Percentiles rank a stretch among this genome's conserved stretches.
Conservation (phyloP, 345 rosid species). For the Boechera divaricarpa region DNA sequence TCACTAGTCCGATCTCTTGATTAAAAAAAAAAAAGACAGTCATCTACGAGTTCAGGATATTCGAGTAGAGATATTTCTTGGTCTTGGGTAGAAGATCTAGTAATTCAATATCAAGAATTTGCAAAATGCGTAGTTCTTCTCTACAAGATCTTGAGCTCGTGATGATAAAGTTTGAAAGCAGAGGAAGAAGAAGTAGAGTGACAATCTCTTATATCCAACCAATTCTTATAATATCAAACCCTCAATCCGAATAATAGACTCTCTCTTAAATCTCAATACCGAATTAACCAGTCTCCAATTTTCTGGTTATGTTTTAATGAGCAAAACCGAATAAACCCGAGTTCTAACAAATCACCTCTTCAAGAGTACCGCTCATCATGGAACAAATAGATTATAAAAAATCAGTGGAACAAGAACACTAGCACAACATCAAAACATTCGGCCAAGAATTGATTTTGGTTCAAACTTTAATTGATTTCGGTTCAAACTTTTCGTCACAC, state of each 20-base stretch:
- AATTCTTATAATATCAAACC: neutral
- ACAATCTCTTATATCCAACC: neutral
- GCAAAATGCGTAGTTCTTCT: neutral
- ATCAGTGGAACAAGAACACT: neutral
- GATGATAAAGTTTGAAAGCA: neutral
- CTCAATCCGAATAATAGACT: neutral
- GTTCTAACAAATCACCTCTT: neutral
- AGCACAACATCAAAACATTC: neutral
- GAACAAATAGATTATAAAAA: neutral
- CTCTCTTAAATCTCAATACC: neutral
- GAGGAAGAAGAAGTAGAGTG: neutral
- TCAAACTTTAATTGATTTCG: too few species aligned
- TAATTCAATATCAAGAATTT: neutral
- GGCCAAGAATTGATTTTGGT: neutral
- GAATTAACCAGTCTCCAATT: neutral
- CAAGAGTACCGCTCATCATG: neutral
- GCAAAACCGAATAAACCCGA: too few species aligned
- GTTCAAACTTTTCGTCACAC: neutral
- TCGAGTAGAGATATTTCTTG: neutral
- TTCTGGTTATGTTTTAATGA: neutral
- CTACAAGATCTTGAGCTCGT: neutral
- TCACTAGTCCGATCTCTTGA: too few species aligned
- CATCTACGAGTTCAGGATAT: neutral
- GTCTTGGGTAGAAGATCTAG: neutral
- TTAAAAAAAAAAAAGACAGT: neutral